These are phyloP conservation scores for Solanum neorickii DNA, from an alignment of 257 asterid genomes.

Conservation along the genomic window DNA sequence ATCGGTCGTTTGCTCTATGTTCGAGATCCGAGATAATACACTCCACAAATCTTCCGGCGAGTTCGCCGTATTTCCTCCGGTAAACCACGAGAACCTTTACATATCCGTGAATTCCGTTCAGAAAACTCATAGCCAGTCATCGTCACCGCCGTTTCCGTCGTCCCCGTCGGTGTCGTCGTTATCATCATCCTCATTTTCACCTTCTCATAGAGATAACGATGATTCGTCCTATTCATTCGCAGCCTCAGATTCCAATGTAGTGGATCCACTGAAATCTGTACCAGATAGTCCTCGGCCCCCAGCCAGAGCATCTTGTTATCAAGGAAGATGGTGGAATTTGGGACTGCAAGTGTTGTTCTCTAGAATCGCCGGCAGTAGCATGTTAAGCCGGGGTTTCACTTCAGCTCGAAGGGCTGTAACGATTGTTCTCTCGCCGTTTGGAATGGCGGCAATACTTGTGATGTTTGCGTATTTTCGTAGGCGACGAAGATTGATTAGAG, in stretches of 20 bases:
- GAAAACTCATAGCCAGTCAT: neutral
- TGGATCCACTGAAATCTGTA: slow-evolving; percentile 6
- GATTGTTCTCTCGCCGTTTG: slow-evolving; percentile 5
- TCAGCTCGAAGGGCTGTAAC: slow-evolving; percentile 9
- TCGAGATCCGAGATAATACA: slow-evolving; percentile 27
- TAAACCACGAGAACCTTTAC: slow-evolving; percentile 60
- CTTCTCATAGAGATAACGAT: slow-evolving; percentile 1
- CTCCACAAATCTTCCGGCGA: neutral
- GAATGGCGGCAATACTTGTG: slow-evolving; percentile 4
- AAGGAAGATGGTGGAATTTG: slow-evolving; percentile 5
- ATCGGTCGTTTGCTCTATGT: slow-evolving; percentile 29
- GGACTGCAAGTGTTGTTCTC: slow-evolving; percentile 21
- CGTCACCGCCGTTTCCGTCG: neutral
- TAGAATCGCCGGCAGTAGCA: slow-evolving; percentile 5
- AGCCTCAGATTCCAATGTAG: slow-evolving; percentile 13
- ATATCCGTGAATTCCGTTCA: slow-evolving; percentile 8
- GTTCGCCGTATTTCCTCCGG: slow-evolving; percentile 42
- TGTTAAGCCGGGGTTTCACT: neutral
- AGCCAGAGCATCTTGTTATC: neutral
- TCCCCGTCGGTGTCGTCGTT: slow-evolving; percentile 3
- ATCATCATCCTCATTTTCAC: neutral
- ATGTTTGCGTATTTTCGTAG: slow-evolving; percentile 5
- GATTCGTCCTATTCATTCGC: slow-evolving; percentile 26
- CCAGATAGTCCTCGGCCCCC: neutral
- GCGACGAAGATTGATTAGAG: slow-evolving; percentile 3